phyloP scores from a whole-genome alignment of 345 rosid species.

The Hibiscus trionum region DNA sequence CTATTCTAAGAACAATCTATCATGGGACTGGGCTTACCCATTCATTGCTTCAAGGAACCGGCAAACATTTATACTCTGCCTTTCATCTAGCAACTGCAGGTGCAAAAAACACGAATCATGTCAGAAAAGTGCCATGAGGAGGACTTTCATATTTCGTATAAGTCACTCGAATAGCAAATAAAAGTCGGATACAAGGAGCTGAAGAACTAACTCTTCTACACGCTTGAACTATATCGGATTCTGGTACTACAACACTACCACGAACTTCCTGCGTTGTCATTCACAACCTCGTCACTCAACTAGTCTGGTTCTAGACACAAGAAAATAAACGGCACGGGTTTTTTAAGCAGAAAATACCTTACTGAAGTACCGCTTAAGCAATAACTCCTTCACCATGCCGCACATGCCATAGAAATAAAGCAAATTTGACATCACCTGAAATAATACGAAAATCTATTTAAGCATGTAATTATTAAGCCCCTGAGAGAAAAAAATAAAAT shows the following conservation, averaged over 20 bases:
- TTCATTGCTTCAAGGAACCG: conserved; percentile 80
- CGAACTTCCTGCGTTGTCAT: conserved; percentile 60
- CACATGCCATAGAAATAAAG: conserved; percentile 94
- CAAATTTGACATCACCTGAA: conserved; percentile 75
- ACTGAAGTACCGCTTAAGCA: conserved; percentile 83
- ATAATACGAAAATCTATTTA: conserved; percentile 5
- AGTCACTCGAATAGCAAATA: background rate
- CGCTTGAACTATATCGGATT: conserved; percentile 68
- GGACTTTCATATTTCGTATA: background rate
- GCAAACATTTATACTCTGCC: conserved; percentile 75
- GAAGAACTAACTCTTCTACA: conserved; percentile 69
- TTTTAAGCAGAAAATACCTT: conserved; percentile 45
- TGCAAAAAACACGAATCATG: conserved; percentile 8
- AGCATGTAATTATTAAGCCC: conserved; percentile 4
- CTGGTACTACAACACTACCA: conserved; percentile 68
- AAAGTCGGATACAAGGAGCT: background rate
- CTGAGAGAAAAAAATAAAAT: conserved; percentile 9
- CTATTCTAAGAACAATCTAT: background rate
- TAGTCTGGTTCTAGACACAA: conserved; percentile 8
- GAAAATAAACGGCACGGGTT: background rate
- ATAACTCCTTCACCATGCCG: conserved; percentile 78
- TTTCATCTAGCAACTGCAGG: conserved; percentile 71
- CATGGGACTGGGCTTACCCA: conserved; percentile 34
- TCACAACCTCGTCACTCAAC: conserved; percentile 15
- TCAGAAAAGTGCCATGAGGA: conserved; percentile 7